These are phyloP conservation scores for Acanthamoeba quina DNA, from an alignment of 208 protist genomes.

Conservation along the genomic window DNA sequence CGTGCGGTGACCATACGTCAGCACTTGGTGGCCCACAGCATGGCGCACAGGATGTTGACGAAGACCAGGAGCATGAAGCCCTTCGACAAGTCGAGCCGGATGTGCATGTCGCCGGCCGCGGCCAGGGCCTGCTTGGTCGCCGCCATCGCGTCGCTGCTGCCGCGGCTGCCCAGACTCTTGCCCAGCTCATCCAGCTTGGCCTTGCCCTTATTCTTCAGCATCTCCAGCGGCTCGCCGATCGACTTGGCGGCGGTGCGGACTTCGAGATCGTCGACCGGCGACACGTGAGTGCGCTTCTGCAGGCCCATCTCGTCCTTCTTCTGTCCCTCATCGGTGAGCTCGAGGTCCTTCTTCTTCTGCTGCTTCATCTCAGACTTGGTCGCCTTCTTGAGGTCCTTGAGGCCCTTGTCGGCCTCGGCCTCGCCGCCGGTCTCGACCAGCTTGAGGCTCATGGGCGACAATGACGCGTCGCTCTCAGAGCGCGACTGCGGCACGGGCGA, in stretches of 20 bases:
- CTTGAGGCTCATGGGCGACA: conserved; percentile 62
- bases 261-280: neutral
- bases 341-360: neutral
- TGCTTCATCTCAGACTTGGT: neutral
- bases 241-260: neutral
- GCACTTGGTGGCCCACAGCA: conserved; percentile 28
- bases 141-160: neutral
- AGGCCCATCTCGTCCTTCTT: neutral
- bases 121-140: conserved; percentile 19
- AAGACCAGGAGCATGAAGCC: conserved; percentile 41
- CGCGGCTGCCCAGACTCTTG: neutral
- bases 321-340: conserved; percentile 32
- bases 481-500: neutral
- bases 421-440: conserved; percentile 47
- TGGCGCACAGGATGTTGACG: conserved; percentile 43
- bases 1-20: neutral
- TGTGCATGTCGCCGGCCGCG: neutral
- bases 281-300: neutral
- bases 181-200: conserved; percentile 24
- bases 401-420: neutral
- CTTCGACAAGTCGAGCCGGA: conserved; percentile 46
- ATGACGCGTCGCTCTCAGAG: neutral
- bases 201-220: neutral
- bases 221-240: neutral
- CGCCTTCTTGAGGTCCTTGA: conserved; percentile 39